A percentile compares a stretch with the other conserved stretches of the same genome.
Conservation (phyloP, 371 early-diverging fungal genomes). For the Mucor mucedo region DNA sequence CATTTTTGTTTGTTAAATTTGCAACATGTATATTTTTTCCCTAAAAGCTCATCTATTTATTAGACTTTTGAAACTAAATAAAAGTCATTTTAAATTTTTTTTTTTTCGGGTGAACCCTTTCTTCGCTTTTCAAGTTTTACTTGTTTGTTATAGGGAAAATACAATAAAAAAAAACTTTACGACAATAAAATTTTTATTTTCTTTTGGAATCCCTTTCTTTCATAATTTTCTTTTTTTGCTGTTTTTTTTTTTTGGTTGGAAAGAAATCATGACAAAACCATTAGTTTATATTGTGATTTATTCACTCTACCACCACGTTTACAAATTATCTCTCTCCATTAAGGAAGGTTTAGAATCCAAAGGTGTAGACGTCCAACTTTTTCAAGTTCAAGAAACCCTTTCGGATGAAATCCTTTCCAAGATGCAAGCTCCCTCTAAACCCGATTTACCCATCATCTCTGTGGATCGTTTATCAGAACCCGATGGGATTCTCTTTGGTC, state of each 20-base stretch:
- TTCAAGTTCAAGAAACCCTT: constrained; percentile 63
- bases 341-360: constrained; percentile 38
- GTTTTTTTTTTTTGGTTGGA: neutral
- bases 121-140: too few species aligned
- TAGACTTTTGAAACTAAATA: too few species aligned
- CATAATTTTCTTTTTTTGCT: neutral
- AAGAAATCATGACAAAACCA: constrained; percentile 5
- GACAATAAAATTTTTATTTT: neutral
- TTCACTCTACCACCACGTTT: constrained; percentile 78
- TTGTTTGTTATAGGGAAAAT: too few species aligned
- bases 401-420: constrained; percentile 65
- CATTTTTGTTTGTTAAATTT: neutral
- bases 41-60: too few species aligned
- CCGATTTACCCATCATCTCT: constrained; percentile 66
- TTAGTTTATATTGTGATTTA: constrained; percentile 66
- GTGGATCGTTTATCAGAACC: constrained; percentile 62
- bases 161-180: too few species aligned
- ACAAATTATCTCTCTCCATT: constrained; percentile 66
- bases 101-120: too few species aligned
- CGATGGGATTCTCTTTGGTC: constrained; percentile 83
- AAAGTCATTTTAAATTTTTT: neutral
- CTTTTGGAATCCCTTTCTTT: neutral
- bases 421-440: constrained; percentile 72
- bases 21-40: too few species aligned
- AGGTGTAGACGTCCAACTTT: constrained; percentile 6